Evolutionary conservation across 1,139 yeast species (phyloP), one percentile per base, ranked within the genome.

Genomic region (Spathaspora sp.): DNA sequence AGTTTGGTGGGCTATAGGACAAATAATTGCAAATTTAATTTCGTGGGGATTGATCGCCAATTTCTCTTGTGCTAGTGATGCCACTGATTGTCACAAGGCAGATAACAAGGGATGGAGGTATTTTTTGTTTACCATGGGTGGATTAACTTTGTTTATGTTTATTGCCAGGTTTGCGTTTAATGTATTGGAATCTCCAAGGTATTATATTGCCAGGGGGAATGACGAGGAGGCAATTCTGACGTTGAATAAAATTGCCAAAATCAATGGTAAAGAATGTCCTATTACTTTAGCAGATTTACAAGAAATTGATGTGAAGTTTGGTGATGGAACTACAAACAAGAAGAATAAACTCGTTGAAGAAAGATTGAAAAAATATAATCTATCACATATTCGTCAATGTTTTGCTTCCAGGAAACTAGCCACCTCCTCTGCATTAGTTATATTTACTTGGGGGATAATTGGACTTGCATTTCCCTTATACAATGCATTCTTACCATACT

Each of bases 391-490:
- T 11, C 56, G 68, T 11, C 60, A 60, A 46, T 69, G 75, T 49
- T 73, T 73, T 53, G 70, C 67, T 1, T 64, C 73, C 2, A 57
- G 54, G 38, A 64, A 60, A 44, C 51, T 70, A 41, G 70, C 73
- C 1, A 41, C 65, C 20, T 70, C 76, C 5, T 64, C 73, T 11
- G 43, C 55, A 8, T 55, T 73, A 41, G 71, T 73, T 20, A 68
- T 72, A 11, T 57, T 66, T 36, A 57, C 72, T 2, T 71, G 78
- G 78, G 76, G 72, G 1, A 53, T 73, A n/a, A 65, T 72, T 49
- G 78, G 78, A 3, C 61, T 72, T 34, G 77, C 78, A 0, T 72
- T 72, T 55, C 78, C 78, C 0, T 59, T 73, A 43, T 72, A 72
- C 52, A 73, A 72, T 53, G 76, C 77, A 3, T 73, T 72, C 48